Percentiles rank a stretch among this genome's conserved stretches.
These are phyloP conservation scores for Zymoseptoria passerinii DNA, from an alignment of 2,329 filamentous ascomycete genomes.

Conservation along the genomic window DNA sequence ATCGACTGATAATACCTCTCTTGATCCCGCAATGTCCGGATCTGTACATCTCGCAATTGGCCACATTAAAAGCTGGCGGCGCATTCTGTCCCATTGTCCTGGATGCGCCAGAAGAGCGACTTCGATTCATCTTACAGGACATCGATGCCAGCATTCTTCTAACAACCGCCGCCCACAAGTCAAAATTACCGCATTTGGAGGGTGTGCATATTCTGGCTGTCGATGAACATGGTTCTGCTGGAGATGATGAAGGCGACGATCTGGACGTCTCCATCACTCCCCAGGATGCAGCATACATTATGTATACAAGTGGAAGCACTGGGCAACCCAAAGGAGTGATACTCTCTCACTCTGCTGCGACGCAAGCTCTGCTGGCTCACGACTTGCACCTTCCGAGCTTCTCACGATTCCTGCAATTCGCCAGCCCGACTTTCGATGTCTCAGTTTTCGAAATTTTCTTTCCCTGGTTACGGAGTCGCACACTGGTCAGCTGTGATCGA, in stretches of 20 bases:
- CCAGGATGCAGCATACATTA: slow-evolving; percentile 65
- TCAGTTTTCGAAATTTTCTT: slow-evolving; percentile 96
- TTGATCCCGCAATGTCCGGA: slow-evolving; percentile 68
- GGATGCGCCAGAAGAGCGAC: slow-evolving; percentile 66
- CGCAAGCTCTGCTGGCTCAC: slow-evolving; percentile 76
- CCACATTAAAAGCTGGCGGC: slow-evolving; percentile 69
- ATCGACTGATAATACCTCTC: slow-evolving; percentile 57
- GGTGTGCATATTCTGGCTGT: slow-evolving; percentile 35
- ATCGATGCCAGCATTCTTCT: slow-evolving; percentile 62
- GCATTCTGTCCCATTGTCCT: slow-evolving; percentile 79
- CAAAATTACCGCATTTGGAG: slow-evolving; percentile 31
- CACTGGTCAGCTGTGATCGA: slow-evolving; percentile 63
- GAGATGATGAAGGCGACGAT: slow-evolving; percentile 29
- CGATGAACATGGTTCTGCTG: slow-evolving; percentile 30
- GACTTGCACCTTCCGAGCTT: slow-evolving; percentile 69
- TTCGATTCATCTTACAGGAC: slow-evolving; percentile 74
- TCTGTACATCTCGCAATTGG: slow-evolving; percentile 70
- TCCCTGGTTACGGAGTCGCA: slow-evolving; percentile 63
- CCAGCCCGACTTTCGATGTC: slow-evolving; percentile 86
- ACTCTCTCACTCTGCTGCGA: slow-evolving; percentile 69
- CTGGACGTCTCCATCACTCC: slow-evolving; percentile 5
- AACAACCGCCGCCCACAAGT: slow-evolving; percentile 46
- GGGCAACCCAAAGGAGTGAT: slow-evolving; percentile 82
- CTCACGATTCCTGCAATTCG: slow-evolving; percentile 78
- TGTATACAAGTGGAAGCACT: slow-evolving; percentile 90